Base-by-base conservation (phyloP, 495 filamentous ascomycete genomes). In the Cercophora sp. region DNA sequence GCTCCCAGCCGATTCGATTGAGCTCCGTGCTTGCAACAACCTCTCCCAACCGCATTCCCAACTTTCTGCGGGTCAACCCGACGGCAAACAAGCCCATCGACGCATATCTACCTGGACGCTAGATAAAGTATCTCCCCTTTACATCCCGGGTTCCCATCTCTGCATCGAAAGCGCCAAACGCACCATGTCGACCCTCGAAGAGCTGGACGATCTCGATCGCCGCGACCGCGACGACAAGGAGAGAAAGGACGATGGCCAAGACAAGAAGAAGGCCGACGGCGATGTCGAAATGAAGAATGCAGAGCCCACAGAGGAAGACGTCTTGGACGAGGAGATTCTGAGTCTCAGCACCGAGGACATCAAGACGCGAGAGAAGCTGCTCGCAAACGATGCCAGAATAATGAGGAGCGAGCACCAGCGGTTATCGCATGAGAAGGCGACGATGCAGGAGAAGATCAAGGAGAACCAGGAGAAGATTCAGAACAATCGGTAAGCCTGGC, bases 401-500 rank as follows among this genome's bases (percentile, higher is more conserved):
- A 97, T 97, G 93, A 92, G 85, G 80, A 95, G 89, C 81, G 93
- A 98, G 71, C 89, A 81, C 64, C 89, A 96, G 70, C 85, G 93
- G 61, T 79, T 98, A 76, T 85, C 85, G 59, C 93, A 97, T 63
- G 93, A 98, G 73, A 95, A 95, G 75, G 81, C 84, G 47, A 81
- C 85, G 52, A 98, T 97, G 93, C 80, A 83, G 51, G 94, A 98
- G 66, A 96, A 96, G 79, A 96, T 97, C 67, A 97, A 96, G 79
- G 93, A 98, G 65, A 98, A 98, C 62, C 71, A 87, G 61, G 93
- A 98, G 57, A 98, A 97, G 82, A 97, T 98, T 54, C 91, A 95
- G 53, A 98, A 98, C 69, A 98, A 98, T 71, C 84, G 90, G 93
- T 96, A 78, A 57, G 79, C 32, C 39, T 37, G 16, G 27, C 6